phyloP scores from a whole-genome alignment of 2,329 filamentous ascomycete genomes.

The Stachybotrys echinatus region DNA sequence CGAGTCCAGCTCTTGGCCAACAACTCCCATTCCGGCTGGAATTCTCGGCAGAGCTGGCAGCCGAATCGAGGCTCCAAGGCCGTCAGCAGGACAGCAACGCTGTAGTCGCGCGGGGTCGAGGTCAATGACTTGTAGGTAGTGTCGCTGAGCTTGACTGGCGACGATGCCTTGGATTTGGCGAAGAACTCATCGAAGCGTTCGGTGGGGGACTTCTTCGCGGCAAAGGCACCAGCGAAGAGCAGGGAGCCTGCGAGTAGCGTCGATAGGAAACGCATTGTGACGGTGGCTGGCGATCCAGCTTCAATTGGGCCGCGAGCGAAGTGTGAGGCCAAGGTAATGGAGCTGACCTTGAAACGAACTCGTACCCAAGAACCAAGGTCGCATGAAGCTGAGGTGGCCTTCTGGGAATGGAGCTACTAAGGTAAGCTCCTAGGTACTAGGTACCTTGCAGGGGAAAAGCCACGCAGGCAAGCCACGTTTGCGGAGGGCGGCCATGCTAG shows the following conservation, averaged over 20 bases:
- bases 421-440: no score
- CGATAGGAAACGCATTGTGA: slow-evolving; percentile 64
- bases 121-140: slow-evolving; percentile 71
- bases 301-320: background rate
- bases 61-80: slow-evolving; percentile 79
- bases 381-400: slow-evolving; percentile 30
- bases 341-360: no score
- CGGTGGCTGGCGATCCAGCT: slow-evolving; percentile 4
- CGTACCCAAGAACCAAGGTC: no score
- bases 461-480: background rate
- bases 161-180: slow-evolving; percentile 56
- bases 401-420: slow-evolving; percentile 2
- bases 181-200: slow-evolving; percentile 70
- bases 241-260: slow-evolving; percentile 59
- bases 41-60: slow-evolving; percentile 81
- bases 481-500: background rate
- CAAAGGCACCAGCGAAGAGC: slow-evolving; percentile 53
- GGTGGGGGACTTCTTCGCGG: slow-evolving; percentile 56
- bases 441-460: no score
- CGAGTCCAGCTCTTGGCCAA: slow-evolving; percentile 81
- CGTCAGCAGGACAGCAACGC: slow-evolving; percentile 76
- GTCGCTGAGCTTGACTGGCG: slow-evolving; percentile 76
- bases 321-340: slow-evolving; percentile 1
- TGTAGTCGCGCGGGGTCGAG: slow-evolving; percentile 74
- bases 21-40: slow-evolving; percentile 91